Base-by-base conservation (phyloP, 2,329 filamentous ascomycete species). In the Trichoderma sp. region DNA sequence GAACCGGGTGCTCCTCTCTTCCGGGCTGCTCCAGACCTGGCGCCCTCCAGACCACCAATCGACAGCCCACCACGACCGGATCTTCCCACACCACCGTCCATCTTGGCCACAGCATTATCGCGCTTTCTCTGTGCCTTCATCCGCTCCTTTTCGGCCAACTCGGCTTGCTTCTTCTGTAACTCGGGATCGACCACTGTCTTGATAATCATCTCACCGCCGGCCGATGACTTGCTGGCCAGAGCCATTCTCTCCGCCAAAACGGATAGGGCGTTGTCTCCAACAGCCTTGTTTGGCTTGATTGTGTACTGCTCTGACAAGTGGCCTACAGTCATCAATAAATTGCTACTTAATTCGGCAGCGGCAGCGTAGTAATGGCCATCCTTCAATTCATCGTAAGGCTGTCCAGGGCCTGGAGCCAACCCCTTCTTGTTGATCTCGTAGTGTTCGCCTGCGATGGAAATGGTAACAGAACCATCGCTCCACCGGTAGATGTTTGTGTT, bases 351-450 rank as follows among this genome's bases (percentile, higher is more conserved):
- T 75, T 93, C 89, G 1, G 92, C 92, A 1, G 91, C 90, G 2
- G 91, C 91, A 8, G 93, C 88, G 77, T 95, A 95, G 76, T 91
- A 92, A 80, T 93, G 92, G 7, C 90, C 88, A 76, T 95, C 93
- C 73, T 91, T 87, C 32, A 89, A 84, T 76, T 91, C 88, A 73
- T 90, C 84, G 82, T 92, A 92, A 2, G 87, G 84, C 76, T 90
- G 88, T 76, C 85, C 82, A 13, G 82, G 82, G 2, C 86, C 83
- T 2, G 92, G 91, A 2, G 91, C 92, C 62, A 94, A 87, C 28
- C 85, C 82, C 81, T 93, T 94, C 76, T 88, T 90, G 73, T 90
- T 86, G 59, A 95, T 86, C 77, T 94, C 91, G 83, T 91, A 95
- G 77, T 95, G 92, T 74, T 91, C 89, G 72, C 89, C 90, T 15